phyloP scores from a whole-genome alignment of 768 basidiomycete species.

The Gyrodon lividus region DNA sequence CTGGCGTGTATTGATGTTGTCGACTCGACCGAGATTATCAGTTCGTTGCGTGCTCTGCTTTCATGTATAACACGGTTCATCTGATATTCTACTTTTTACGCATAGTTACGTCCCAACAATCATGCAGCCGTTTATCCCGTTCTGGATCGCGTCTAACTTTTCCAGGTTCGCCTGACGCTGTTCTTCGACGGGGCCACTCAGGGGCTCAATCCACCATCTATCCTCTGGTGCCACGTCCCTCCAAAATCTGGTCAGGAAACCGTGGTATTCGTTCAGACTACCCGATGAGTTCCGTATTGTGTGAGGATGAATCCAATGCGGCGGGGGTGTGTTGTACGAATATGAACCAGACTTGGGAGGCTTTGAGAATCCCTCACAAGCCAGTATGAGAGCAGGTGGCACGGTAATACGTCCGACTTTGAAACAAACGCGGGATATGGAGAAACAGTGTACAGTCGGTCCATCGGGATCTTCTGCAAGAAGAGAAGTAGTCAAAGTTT shows the following conservation, averaged over 20 bases:
- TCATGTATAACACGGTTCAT: no score
- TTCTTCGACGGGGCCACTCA: conserved; percentile 44
- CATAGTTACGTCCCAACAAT: not conserved
- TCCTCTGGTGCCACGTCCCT: conserved; percentile 50
- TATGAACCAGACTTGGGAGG: conserved; percentile 15
- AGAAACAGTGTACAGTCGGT: conserved; percentile 53
- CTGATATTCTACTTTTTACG: not conserved
- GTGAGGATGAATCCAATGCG: conserved; percentile 12
- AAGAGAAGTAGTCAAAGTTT: not conserved
- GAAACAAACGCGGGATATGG: conserved; percentile 62
- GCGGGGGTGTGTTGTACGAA: conserved; percentile 10
- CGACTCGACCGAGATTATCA: no score
- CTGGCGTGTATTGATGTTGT: not conserved
- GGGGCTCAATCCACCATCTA: conserved; percentile 64
- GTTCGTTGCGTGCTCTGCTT: no score
- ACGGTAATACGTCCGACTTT: conserved; percentile 71
- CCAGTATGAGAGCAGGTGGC: conserved; percentile 61
- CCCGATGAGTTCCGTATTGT: conserved; percentile 6
- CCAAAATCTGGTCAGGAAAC: conserved; percentile 60
- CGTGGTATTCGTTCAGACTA: conserved; percentile 35
- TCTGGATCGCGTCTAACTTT: conserved; percentile 9
- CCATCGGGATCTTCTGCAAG: conserved; percentile 34
- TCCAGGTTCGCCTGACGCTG: conserved; percentile 15
- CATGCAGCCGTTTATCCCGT: conserved; percentile 3
- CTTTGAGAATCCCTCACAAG: conserved; percentile 49